Conservation (phyloP, 306 rosid genomes). For the Pterocarpus macrocarpus region DNA sequence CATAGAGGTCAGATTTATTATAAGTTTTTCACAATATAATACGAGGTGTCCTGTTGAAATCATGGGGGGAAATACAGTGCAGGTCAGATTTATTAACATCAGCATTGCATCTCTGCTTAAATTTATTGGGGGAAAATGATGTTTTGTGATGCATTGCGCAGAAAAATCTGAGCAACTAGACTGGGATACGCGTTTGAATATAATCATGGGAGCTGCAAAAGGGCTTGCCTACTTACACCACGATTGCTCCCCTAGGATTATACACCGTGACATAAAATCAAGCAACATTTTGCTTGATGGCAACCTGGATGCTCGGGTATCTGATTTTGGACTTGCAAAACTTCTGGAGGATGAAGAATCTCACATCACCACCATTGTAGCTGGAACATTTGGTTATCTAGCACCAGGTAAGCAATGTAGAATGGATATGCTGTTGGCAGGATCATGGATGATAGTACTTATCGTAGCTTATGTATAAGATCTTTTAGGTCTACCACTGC, state of each 20-base stretch:
- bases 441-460: constrained; percentile 34
- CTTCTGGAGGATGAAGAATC: constrained; percentile 96
- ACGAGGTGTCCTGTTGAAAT: not conserved
- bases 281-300: constrained; percentile 98
- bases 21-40: not conserved
- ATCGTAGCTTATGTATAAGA: constrained; percentile 13
- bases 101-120: constrained; percentile 14
- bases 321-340: constrained; percentile 99
- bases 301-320: constrained; percentile 93
- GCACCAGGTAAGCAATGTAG: constrained; percentile 83
- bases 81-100: not conserved
- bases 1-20: no score
- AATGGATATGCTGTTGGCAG: constrained; percentile 27
- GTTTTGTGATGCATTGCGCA: constrained; percentile 52
- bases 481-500: constrained; percentile 31
- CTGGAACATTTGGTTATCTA: constrained; percentile 98
- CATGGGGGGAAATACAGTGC: no score
- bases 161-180: constrained; percentile 91
- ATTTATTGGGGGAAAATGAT: constrained; percentile 43
- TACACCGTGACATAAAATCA: constrained; percentile 96
- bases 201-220: constrained; percentile 97
- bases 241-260: constrained; percentile 96
- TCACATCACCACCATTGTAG: constrained; percentile 95
- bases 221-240: constrained; percentile 99
- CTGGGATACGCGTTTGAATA: constrained; percentile 97